Conservation (phyloP, 768 basidiomycete genomes). For the Phanerodontia chrysosporium region DNA sequence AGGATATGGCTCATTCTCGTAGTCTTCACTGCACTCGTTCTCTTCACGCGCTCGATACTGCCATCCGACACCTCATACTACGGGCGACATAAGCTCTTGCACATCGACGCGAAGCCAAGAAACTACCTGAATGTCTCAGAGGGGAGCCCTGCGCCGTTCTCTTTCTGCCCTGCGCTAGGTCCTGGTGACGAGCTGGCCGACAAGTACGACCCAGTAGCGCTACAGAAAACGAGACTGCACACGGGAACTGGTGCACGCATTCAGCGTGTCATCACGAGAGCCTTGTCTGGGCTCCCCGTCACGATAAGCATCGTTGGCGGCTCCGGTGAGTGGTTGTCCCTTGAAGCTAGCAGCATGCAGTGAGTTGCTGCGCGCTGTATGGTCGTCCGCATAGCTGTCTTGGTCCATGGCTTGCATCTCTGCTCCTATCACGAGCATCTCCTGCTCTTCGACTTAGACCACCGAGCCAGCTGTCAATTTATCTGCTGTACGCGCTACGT, state of each 20-base stretch:
- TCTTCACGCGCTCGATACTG: conserved; percentile 53
- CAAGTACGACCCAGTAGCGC: conserved; percentile 71
- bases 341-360: not conserved
- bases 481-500: not conserved
- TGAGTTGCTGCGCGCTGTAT: not conserved
- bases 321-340: conserved; percentile 52
- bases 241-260: conserved; percentile 77
- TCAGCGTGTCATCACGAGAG: conserved; percentile 79
- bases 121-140: conserved; percentile 74
- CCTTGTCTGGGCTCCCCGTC: conserved; percentile 78
- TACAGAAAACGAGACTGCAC: conserved; percentile 74
- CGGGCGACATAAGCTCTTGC: conserved; percentile 23
- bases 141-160: conserved; percentile 65
- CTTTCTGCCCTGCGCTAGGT: conserved; percentile 87
- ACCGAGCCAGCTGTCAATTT: too few species aligned
- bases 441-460: too few species aligned
- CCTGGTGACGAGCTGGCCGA: conserved; percentile 74
- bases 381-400: not conserved
- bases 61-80: conserved; percentile 30
- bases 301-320: conserved; percentile 90
- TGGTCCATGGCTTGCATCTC: too few species aligned
- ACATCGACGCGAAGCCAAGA: conserved; percentile 54
- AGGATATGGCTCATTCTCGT: conserved; percentile 62
- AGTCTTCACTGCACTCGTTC: conserved; percentile 49
- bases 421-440: too few species aligned